Base-by-base conservation (phyloP, 345 rosid species). In the Rhodamnia argentea region DNA sequence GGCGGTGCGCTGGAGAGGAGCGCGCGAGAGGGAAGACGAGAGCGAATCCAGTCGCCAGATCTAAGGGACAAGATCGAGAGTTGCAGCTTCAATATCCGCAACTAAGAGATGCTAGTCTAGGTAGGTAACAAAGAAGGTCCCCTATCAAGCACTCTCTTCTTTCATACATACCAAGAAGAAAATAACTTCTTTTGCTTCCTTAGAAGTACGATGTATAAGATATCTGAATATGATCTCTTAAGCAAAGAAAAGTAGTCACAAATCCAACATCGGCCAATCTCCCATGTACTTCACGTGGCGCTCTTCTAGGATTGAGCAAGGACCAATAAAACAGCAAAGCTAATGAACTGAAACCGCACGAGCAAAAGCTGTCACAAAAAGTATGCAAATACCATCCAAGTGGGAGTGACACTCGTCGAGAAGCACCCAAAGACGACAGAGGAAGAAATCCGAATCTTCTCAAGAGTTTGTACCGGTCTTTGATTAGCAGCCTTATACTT, bases 391-490 rank as follows among this genome's bases (percentile, higher is more conserved):
- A 40, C 40, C 42, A 7, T 62, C 42, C 0, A 3, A 14, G 20
- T 3, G 1, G 40, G 10, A 14, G 40, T 6, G 10, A 62, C 10
- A 15, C 4, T 1, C 20, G 20, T 6, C 29, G 20, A 14, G 1
- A n/a, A 60, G 6, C 10, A 3, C 20, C 37, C 37, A 16, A 47
- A 18, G 56, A 47, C 16, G 23, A 22, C 55, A 9, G 52, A 10
- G 29, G n/a, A 14, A 42, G 29, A 74, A 40, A 60, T 37, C 6
- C 84, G 83, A 86, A 94, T 97, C 95, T 92, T 93, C 90, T 96
- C 98, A 54, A 94, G 89, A 87, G 92, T 92, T 86, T 92, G 97
- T 85, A 92, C 92, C 70, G 96, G 97, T 87, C 93, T 94, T 87
- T 91, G 94, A 86, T 96, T 96, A 78, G 94, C 91, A 84, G 92